A percentile compares a stretch with the other conserved stretches of the same genome.
Evolutionary conservation across 2,329 filamentous ascomycete species (phyloP).

Genomic region (Scleromitrula shiraiana): DNA sequence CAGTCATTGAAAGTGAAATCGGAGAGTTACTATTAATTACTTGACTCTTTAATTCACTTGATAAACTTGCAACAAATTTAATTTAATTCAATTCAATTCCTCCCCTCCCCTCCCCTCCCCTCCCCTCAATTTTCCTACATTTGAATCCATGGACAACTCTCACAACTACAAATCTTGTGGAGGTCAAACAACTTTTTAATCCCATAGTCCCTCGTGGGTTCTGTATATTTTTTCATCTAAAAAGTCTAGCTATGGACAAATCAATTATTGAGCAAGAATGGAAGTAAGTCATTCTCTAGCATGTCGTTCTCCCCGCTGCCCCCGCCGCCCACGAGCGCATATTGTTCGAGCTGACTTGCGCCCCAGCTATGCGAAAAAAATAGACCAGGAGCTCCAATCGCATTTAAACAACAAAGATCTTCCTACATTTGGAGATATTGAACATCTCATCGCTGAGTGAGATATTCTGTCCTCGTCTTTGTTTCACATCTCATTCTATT

Average conservation of each 20-base stretch:
- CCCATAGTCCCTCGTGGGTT: conserved; percentile 44
- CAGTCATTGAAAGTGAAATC: not conserved
- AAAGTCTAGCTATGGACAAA: conserved; percentile 16
- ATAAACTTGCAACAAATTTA: conserved; percentile 4
- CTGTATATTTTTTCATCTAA: not conserved
- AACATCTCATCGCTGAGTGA: conserved; percentile 27
- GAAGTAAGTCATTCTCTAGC: conserved; percentile 35
- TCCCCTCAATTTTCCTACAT: not conserved
- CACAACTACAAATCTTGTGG: conserved; percentile 5
- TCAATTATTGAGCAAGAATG: conserved; percentile 39
- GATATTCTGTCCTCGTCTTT: conserved; percentile 6
- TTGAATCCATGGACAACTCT: conserved; percentile 9
- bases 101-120: not conserved
- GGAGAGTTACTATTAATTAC: not conserved
- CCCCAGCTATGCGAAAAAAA: conserved; percentile 34
- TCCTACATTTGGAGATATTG: conserved; percentile 41
- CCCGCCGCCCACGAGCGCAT: not conserved
- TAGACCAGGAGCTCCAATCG: conserved; percentile 40
- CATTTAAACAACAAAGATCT: conserved; percentile 39
- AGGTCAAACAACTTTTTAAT: conserved; percentile 39
- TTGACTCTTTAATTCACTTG: not conserved
- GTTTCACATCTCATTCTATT: not conserved
- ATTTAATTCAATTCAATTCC: no score
- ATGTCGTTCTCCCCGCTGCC: not conserved
- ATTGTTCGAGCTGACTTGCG: conserved; percentile 14